phyloP scores from a whole-genome alignment of 2,329 filamentous ascomycete genomes.

The Penicillium glabrum region DNA sequence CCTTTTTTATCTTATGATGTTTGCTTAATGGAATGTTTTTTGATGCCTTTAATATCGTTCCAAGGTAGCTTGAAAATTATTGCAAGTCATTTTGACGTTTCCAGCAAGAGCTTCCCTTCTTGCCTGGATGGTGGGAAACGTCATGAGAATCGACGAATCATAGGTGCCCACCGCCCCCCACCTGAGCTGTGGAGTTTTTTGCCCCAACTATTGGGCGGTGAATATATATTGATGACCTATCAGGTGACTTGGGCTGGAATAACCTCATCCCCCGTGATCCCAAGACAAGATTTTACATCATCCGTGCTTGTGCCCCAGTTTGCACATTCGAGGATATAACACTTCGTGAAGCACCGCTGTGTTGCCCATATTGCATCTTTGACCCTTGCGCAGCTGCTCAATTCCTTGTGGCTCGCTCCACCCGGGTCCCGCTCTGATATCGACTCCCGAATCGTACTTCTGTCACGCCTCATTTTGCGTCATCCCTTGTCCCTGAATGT shows the following conservation, averaged over 20 bases:
- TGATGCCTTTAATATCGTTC: no score
- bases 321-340: neutral
- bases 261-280: slow-evolving; percentile 21
- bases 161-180: neutral
- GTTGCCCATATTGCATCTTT: neutral
- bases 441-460: slow-evolving; percentile 12
- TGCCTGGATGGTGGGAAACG: no score
- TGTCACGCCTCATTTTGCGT: slow-evolving; percentile 9
- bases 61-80: no score
- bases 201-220: slow-evolving; percentile 1
- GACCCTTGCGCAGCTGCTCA: neutral
- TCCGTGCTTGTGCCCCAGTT: slow-evolving; percentile 7
- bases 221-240: slow-evolving; percentile 3
- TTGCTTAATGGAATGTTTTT: no score
- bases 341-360: neutral
- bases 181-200: neutral
- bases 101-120: no score
- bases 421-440: slow-evolving; percentile 7
- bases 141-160: neutral
- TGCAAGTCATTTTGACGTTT: no score
- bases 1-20: no score
- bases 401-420: slow-evolving; percentile 4
- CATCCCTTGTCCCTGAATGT: slow-evolving; percentile 13
- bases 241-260: slow-evolving; percentile 27
- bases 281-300: slow-evolving; percentile 4